These are phyloP conservation scores for Annulohypoxylon bovei DNA, from an alignment of 495 filamentous ascomycete species.

Conservation along the genomic window DNA sequence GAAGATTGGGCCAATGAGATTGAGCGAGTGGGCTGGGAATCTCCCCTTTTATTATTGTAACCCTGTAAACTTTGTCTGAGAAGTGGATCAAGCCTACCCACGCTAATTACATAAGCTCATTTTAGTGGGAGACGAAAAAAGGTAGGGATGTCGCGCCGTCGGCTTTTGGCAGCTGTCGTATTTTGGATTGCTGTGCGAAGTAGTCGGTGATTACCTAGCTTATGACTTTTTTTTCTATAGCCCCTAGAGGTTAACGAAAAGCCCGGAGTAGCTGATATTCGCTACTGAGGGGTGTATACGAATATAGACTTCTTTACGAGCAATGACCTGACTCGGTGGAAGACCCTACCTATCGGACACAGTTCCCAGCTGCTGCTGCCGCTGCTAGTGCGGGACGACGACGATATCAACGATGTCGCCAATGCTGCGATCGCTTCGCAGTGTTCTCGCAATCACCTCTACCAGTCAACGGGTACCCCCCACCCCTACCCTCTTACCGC, in stretches of 20 bases:
- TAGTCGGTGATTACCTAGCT: background rate
- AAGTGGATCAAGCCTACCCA: too few species aligned
- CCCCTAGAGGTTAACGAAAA: background rate
- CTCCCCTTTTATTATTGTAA: conserved; percentile 16
- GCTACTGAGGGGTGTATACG: background rate
- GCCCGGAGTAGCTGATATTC: background rate
- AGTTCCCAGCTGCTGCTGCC: background rate
- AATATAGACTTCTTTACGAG: background rate
- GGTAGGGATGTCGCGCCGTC: conserved; percentile 12
- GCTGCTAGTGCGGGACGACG: background rate
- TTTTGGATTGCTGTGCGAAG: background rate
- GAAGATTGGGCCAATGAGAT: conserved; percentile 9
- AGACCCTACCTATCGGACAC: background rate
- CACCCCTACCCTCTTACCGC: background rate
- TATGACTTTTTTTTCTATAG: background rate
- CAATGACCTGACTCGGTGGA: conserved; percentile 2
- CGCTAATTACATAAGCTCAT: conserved; percentile 12
- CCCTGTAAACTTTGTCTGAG: background rate
- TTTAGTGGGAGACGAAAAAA: background rate
- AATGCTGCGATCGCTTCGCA: conserved; percentile 5
- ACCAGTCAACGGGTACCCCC: background rate
- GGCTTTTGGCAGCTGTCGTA: conserved; percentile 1
- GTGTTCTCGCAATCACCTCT: background rate
- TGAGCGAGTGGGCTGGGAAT: background rate
- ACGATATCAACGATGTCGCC: conserved; percentile 1